Percentiles rank a stretch among this genome's conserved stretches.
Conservation (phyloP, 352 stramenopile genomes). For the Globisporangium solare region DNA sequence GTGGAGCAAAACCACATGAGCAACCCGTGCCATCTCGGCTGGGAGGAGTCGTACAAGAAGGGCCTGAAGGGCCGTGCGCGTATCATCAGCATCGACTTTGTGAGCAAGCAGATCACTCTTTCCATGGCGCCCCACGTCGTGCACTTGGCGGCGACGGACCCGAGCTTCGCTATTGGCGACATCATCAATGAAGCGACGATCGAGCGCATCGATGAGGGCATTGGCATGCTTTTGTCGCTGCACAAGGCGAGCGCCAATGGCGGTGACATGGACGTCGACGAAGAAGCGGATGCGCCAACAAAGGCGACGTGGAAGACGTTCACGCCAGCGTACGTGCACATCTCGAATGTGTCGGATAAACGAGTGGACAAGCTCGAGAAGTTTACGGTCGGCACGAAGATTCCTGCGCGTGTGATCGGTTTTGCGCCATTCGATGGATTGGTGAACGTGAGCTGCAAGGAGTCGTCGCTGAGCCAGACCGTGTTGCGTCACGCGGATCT, state of each 20-base stretch:
- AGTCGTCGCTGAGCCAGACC: slow-evolving; percentile 63
- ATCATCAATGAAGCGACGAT: slow-evolving; percentile 65
- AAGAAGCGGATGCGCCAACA: slow-evolving; percentile 23
- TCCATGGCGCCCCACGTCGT: slow-evolving; percentile 88
- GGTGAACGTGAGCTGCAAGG: slow-evolving; percentile 81
- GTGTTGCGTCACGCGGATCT: slow-evolving; percentile 82
- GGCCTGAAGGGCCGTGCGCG: slow-evolving; percentile 81
- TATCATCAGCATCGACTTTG: slow-evolving; percentile 77
- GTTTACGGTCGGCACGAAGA: slow-evolving; percentile 50
- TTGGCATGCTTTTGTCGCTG: slow-evolving; percentile 86
- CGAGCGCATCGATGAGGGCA: slow-evolving; percentile 76
- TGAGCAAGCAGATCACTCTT: slow-evolving; percentile 71
- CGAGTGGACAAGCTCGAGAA: slow-evolving; percentile 86
- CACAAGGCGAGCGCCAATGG: slow-evolving; percentile 34
- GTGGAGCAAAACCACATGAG: slow-evolving; percentile 90
- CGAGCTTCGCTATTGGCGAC: slow-evolving; percentile 58
- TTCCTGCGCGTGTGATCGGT: slow-evolving; percentile 77
- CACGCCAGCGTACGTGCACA: slow-evolving; percentile 83
- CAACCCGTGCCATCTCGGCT: slow-evolving; percentile 68
- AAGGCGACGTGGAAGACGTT: slow-evolving; percentile 80
- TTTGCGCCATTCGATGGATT: slow-evolving; percentile 84
- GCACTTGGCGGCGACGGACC: slow-evolving; percentile 60
- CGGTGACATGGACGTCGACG: slow-evolving; percentile 51
- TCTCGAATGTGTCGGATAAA: slow-evolving; percentile 79
- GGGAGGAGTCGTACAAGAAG: slow-evolving; percentile 73